A percentile compares a stretch with the other conserved stretches of the same genome.
Conservation (phyloP, 768 basidiomycete species). For the Tulasnella sp. region DNA sequence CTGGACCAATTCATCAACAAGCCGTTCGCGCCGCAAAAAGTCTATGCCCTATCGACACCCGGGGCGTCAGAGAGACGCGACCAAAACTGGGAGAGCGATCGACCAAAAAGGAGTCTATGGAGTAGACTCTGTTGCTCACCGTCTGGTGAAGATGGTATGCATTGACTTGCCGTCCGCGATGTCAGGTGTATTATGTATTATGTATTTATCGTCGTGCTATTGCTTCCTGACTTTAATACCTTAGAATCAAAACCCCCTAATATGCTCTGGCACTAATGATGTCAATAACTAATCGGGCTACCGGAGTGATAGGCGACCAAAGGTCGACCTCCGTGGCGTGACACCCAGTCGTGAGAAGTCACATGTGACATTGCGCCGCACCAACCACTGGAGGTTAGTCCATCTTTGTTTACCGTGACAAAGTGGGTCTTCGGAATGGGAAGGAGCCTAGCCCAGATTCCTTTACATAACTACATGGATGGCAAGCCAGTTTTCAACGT, state of each 20-base stretch:
- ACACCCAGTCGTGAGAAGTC: neutral
- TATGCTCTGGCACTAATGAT: neutral
- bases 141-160: conserved; percentile 7
- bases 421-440: too few relatives aligned
- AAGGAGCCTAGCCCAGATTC: too few relatives aligned
- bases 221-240: neutral
- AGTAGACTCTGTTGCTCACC: neutral
- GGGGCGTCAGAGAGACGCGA: neutral
- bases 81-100: neutral
- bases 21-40: neutral
- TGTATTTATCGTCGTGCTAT: neutral
- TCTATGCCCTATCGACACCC: neutral
- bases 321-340: neutral
- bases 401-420: too few relatives aligned
- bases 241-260: neutral
- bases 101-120: conserved; percentile 2
- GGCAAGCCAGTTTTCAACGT: too few relatives aligned
- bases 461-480: too few relatives aligned
- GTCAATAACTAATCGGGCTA: neutral
- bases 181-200: neutral
- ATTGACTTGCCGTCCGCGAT: neutral
- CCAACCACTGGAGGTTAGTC: too few relatives aligned
- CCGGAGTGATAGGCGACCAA: neutral
- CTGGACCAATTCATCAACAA: neutral
- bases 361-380: neutral